Evolutionary conservation across 805 yeast species (phyloP), one percentile per base, ranked within the genome.

Genomic region (Lachancea nothofagi): DNA sequence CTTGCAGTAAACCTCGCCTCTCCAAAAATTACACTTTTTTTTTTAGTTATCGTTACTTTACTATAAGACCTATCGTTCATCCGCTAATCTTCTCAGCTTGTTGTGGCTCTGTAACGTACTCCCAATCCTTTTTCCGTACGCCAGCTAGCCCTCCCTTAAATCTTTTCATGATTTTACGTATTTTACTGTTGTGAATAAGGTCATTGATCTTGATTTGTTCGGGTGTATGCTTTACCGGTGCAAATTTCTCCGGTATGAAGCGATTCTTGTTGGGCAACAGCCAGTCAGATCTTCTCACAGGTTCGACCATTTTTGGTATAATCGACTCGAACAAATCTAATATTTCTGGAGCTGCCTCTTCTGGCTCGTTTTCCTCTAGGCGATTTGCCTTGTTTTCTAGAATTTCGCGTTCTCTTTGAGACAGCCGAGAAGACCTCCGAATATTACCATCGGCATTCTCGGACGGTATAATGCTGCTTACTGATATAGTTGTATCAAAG

Each of bases 211-310:
- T 62, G 9, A 62, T 43, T 5, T 55, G 55, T 36, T 53, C 55
- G 27, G 48, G 54, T 9, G 48, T 49, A n/a, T 57, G 58, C 41
- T 57, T 61, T 7, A 62, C 55, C 8, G 53, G 54, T 33, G 55
- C 47, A 32, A 55, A 58, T 41, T 59, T 62, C 30, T 61, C 66
- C 7, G 63, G 59, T 3, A 58, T 49, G 33, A 53, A 61, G 17
- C 57, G 50, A 13, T 46, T 34, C 38, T 49, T 54, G 7, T 61
- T 55, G 13, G 62, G 62, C 27, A 62, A 40, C 3, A 62, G 40
- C 56, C 61, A 55, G 40, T 62, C 65, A 7, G 66, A 62, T 39
- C 66, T 51, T 46, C 66, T 49, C n/a, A 44, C 47, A 7, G 66
- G 65, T 4, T 45, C 47, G 20, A 32, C 34, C 7, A 53, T 43